phyloP scores from a whole-genome alignment of 192 early-diverging fungal genomes.

The Entomortierella lignicola region DNA sequence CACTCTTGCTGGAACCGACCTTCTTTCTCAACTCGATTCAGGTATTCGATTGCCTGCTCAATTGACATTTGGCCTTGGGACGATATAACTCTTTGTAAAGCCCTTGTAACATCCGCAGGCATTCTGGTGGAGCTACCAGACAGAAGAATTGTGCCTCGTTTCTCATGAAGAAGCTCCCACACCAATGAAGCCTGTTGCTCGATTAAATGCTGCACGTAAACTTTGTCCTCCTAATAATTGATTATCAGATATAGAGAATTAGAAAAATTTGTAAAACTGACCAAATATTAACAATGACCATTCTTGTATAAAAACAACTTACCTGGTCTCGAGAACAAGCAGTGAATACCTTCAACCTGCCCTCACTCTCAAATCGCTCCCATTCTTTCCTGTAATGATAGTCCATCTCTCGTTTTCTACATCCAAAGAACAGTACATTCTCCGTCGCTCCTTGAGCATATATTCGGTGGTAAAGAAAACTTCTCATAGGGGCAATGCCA shows the following conservation, averaged over 20 bases:
- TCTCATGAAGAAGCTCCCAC: constrained; percentile 71
- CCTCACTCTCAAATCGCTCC: constrained; percentile 59
- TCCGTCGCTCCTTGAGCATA: constrained; percentile 53
- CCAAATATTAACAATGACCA: neutral
- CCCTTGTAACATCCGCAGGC: constrained; percentile 75
- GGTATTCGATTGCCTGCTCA: constrained; percentile 69
- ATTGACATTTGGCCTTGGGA: constrained; percentile 61
- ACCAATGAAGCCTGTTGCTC: constrained; percentile 66
- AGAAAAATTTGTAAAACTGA: neutral
- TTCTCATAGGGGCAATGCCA: constrained; percentile 92
- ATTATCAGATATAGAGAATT: neutral
- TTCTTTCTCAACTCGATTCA: constrained; percentile 71
- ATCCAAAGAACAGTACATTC: constrained; percentile 90
- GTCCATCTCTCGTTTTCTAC: constrained; percentile 76
- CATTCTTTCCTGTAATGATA: constrained; percentile 80
- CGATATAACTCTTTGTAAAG: constrained; percentile 68
- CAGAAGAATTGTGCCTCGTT: constrained; percentile 72
- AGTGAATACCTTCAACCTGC: constrained; percentile 69
- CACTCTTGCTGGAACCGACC: constrained; percentile 88
- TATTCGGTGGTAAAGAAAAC: constrained; percentile 48
- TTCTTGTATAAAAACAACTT: neutral
- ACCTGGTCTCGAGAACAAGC: constrained; percentile 93
- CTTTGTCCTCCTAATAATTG: constrained; percentile 68
- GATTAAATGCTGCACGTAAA: constrained; percentile 86
- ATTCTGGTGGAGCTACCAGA: constrained; percentile 84